Evolutionary conservation across 331 rosid species (phyloP), one percentile per base, ranked within the genome.

Genomic region (Acacia concinna): DNA sequence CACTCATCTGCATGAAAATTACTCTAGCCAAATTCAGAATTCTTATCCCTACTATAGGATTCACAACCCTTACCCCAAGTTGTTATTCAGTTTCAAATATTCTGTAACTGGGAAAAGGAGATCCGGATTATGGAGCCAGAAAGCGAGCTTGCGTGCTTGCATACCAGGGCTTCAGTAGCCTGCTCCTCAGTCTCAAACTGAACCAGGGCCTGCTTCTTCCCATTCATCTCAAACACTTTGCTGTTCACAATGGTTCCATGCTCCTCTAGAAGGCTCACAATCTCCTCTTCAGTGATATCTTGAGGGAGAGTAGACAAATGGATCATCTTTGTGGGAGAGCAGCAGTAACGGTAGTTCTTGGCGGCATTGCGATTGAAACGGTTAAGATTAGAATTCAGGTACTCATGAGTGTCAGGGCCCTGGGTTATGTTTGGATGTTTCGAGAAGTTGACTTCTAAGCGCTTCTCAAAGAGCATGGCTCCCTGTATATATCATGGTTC

Each of bases 281-380:
- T 87, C 84, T 96, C 99, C 74, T 96, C 98, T 51, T 93, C 98
- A 0, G 91, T 87, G 66, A 90, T 87, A 54, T 93, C 99, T 84
- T 89, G 97, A 18, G 97, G 91, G 63, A 96, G 97, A 60, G 97
- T 90, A 20, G 98, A 96, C 78, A 96, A 69, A 81, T 96, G 99
- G 77, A 96, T 90, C 85, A 90, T 96, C 87, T 87, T 93, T 40
- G 99, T 96, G 0, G 99, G 99, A 0, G 99, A 93, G 89, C 99
- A 96, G 90, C 99, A 96, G 43, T 93, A 96, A 14, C 97, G 92
- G 78, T 96, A 96, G 91, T 96, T 96, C 85, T 96, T 96, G 20
- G 98, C 98, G 65, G 97, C 99, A 73, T 93, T 96, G 1, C 97
- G 97, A 76, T 96, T 93, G 87, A 96, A 96, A 13, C 99, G 98